Evolutionary conservation across 768 basidiomycete genomes (phyloP), one percentile per base, ranked within the genome.

Genomic region (Pulveroboletus ravenelii): DNA sequence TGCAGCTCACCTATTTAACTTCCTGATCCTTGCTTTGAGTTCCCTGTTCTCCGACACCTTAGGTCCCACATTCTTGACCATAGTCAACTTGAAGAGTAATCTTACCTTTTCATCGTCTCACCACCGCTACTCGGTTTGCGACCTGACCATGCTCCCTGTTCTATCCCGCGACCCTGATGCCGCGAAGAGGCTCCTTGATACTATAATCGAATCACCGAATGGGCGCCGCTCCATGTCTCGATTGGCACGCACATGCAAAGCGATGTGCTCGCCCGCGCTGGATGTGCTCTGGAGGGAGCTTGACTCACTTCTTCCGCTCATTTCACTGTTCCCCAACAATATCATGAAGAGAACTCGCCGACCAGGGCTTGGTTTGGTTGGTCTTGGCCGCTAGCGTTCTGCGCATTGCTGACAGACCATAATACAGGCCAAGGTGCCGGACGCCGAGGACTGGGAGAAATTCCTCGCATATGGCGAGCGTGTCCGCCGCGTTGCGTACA

Each of bases 261-360:
- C 82, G n/a, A 72, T 88, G 64, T 80, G 76, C 57, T 86, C 85
- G 56, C 85, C 85, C 13, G 80, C 82, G n/a, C 62, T 89, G 57
- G 73, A 82, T 63, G 71, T 83, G 43, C 73, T 90, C 29, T 90
- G 88, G 88, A 80, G 77, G 62, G 88, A 90, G 59, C 70, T 90
- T 49, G 87, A 89, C 64, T 86, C 85, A 12, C 72, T 89, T 52
- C 69, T 81, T 41, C 88, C 88, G 10, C 72, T 90, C 50, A 72
- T 89, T 50, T 82, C 82, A 32, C 64, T 89, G 48, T 89, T 90
- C 64, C 88, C 88, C 13, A 73, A 71, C 50, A 72, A 77, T 55
- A 60, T 89, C 56, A 71, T 89, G 68, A 86, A 81, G 69, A 86
- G 81, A 67, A 74, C 81, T 50, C 78, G 80, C 54, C 81, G 78